Conservation (phyloP, 2,329 filamentous ascomycete genomes). For the Colletotrichum somersetense region DNA sequence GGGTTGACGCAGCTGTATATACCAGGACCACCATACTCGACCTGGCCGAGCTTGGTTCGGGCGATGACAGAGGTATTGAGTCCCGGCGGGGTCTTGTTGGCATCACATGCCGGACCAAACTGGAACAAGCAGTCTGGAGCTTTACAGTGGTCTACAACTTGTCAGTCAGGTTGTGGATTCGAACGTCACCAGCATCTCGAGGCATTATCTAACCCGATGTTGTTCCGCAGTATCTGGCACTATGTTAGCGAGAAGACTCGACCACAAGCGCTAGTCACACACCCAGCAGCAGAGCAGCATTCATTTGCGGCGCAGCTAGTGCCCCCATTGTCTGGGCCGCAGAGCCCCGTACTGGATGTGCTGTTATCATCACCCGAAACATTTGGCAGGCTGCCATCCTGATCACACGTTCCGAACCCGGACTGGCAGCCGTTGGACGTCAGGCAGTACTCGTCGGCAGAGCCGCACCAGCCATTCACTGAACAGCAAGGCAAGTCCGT, state of each 20-base stretch:
- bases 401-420: conserved; percentile 45
- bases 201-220: conserved; percentile 13
- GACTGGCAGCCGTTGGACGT: conserved; percentile 53
- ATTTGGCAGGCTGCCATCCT: conserved; percentile 21
- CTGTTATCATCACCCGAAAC: background rate
- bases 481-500: conserved; percentile 47
- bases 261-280: background rate
- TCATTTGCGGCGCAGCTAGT: conserved; percentile 44
- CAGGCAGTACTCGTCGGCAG: conserved; percentile 54
- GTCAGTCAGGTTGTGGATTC: background rate
- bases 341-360: conserved; percentile 56
- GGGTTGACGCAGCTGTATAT: conserved; percentile 36
- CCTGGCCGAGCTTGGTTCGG: conserved; percentile 61
- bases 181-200: background rate
- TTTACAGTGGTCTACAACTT: conserved; percentile 55
- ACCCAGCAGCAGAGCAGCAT: conserved; percentile 49
- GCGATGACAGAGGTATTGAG: conserved; percentile 63
- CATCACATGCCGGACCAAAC: conserved; percentile 66
- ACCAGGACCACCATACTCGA: conserved; percentile 61
- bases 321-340: conserved; percentile 49
- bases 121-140: conserved; percentile 67
- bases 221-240: conserved; percentile 31
- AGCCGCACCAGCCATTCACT: conserved; percentile 52
- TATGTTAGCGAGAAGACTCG: conserved; percentile 48
- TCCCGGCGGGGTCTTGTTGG: conserved; percentile 61